Percentiles rank a stretch among this genome's conserved stretches.
Conservation (phyloP, 345 rosid species). For the Camelina sativa region DNA sequence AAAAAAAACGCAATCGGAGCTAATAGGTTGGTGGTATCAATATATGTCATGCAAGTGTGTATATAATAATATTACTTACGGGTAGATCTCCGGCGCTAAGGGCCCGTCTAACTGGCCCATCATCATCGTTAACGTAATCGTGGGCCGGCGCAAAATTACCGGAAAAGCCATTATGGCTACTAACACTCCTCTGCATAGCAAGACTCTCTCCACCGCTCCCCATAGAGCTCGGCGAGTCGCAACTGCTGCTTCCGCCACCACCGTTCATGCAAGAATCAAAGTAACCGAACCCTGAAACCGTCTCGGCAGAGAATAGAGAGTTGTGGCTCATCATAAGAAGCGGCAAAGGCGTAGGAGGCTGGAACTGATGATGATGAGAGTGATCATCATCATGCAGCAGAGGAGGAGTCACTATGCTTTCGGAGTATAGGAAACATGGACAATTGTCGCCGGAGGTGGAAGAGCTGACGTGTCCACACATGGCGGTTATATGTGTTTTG, state of each 20-base stretch:
- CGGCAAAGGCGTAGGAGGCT: slow-evolving; percentile 44
- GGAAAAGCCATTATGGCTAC: slow-evolving; percentile 59
- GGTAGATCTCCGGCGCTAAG: slow-evolving; percentile 82
- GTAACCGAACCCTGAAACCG: slow-evolving; percentile 40
- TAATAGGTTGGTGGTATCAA: slow-evolving; percentile 5
- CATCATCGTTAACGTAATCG: slow-evolving; percentile 51
- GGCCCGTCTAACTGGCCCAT: slow-evolving; percentile 72
- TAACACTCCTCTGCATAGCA: slow-evolving; percentile 64
- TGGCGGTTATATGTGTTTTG: slow-evolving; percentile 31
- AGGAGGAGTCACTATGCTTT: slow-evolving; percentile 36
- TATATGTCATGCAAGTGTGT: slow-evolving; percentile 19
- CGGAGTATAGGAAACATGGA: slow-evolving; percentile 37
- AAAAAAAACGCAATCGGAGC: background rate
- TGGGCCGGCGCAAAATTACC: slow-evolving; percentile 46
- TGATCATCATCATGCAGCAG: slow-evolving; percentile 41
- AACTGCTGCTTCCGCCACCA: slow-evolving; percentile 57
- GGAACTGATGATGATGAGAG: slow-evolving; percentile 44
- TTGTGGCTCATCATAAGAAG: slow-evolving; percentile 46
- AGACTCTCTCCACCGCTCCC: slow-evolving; percentile 51
- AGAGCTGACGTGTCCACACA: slow-evolving; percentile 52
- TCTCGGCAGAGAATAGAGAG: slow-evolving; percentile 34
- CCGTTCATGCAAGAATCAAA: slow-evolving; percentile 43
- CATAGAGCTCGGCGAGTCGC: slow-evolving; percentile 66
- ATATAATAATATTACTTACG: slow-evolving; percentile 47
- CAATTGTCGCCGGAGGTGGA: slow-evolving; percentile 33